Percentiles rank a stretch among this genome's conserved stretches.
These are phyloP conservation scores for Salvia splendens DNA, from an alignment of 257 asterid species.

Conservation along the genomic window DNA sequence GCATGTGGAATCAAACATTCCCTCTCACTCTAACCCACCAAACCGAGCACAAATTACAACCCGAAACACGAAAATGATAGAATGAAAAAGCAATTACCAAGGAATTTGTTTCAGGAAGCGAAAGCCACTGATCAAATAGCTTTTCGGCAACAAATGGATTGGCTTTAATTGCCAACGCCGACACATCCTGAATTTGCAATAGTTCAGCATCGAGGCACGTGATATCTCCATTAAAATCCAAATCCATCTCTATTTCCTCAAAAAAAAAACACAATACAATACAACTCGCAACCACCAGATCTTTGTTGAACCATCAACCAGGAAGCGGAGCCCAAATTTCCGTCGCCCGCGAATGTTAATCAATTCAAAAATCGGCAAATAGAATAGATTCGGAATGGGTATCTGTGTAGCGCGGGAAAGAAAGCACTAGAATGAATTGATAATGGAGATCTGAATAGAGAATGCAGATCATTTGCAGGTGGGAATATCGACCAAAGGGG, in stretches of 20 bases:
- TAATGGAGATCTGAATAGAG: slow-evolving; percentile 30
- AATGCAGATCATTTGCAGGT: slow-evolving; percentile 44
- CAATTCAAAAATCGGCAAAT: slow-evolving; percentile 32
- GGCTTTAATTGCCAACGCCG: slow-evolving; percentile 82
- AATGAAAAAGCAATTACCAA: slow-evolving; percentile 54
- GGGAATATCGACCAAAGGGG: slow-evolving; percentile 35
- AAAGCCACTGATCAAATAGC: slow-evolving; percentile 93
- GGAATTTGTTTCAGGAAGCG: slow-evolving; percentile 77
- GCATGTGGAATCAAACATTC: slow-evolving; percentile 5
- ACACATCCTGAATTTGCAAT: slow-evolving; percentile 88
- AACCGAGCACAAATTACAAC: slow-evolving; percentile 22
- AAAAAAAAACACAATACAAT: slow-evolving; percentile 19
- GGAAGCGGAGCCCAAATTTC: slow-evolving; percentile 19
- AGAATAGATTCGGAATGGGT: slow-evolving; percentile 15
- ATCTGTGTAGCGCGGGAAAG: not conserved
- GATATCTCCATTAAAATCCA: slow-evolving; percentile 83
- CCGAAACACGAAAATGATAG: not conserved
- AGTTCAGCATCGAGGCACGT: slow-evolving; percentile 83
- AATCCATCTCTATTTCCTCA: slow-evolving; percentile 54
- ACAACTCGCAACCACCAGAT: slow-evolving; percentile 37
- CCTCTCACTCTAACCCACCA: slow-evolving; percentile 24
- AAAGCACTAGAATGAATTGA: slow-evolving; percentile 30
- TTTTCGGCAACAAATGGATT: slow-evolving; percentile 82
- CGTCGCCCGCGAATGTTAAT: slow-evolving; percentile 34
- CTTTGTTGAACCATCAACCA: slow-evolving; percentile 47